phyloP scores from a whole-genome alignment of 371 early-diverging fungal species.

The Amoeboaphelidium protococcarum region DNA sequence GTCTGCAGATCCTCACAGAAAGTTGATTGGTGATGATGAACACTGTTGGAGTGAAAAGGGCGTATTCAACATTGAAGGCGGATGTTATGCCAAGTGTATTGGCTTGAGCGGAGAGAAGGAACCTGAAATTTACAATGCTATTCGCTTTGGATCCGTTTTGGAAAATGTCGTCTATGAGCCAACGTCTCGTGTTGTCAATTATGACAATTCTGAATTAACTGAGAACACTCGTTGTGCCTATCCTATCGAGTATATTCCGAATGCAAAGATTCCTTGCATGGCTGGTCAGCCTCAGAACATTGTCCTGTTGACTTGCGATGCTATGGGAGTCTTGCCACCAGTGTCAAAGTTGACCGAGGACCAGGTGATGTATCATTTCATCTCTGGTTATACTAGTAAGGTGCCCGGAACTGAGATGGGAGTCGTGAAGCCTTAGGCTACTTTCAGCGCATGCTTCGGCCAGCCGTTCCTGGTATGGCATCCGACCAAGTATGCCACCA shows the following conservation, averaged over 20 bases:
- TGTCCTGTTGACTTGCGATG: slow-evolving; percentile 87
- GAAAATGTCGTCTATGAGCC: slow-evolving; percentile 80
- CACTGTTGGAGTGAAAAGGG: slow-evolving; percentile 92
- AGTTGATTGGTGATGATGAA: slow-evolving; percentile 91
- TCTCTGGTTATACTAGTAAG: slow-evolving; percentile 42
- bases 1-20: slow-evolving; percentile 74
- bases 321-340: slow-evolving; percentile 89
- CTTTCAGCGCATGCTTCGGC: slow-evolving; percentile 63
- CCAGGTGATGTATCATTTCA: slow-evolving; percentile 95
- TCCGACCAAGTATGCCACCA: slow-evolving; percentile 82
- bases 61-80: slow-evolving; percentile 92
- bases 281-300: slow-evolving; percentile 86
- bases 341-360: slow-evolving; percentile 64
- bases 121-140: slow-evolving; percentile 89
- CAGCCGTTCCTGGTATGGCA: slow-evolving; percentile 92
- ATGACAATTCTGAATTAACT: slow-evolving; percentile 46
- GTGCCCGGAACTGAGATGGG: slow-evolving; percentile 94
- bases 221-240: slow-evolving; percentile 96
- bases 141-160: slow-evolving; percentile 73
- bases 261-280: slow-evolving; percentile 79
- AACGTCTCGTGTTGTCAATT: slow-evolving; percentile 59
- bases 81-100: slow-evolving; percentile 93
- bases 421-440: slow-evolving; percentile 69
- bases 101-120: slow-evolving; percentile 83
- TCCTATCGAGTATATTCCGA: slow-evolving; percentile 87